phyloP scores from a whole-genome alignment of 2,329 filamentous ascomycete genomes.

The Curvularia lunata region DNA sequence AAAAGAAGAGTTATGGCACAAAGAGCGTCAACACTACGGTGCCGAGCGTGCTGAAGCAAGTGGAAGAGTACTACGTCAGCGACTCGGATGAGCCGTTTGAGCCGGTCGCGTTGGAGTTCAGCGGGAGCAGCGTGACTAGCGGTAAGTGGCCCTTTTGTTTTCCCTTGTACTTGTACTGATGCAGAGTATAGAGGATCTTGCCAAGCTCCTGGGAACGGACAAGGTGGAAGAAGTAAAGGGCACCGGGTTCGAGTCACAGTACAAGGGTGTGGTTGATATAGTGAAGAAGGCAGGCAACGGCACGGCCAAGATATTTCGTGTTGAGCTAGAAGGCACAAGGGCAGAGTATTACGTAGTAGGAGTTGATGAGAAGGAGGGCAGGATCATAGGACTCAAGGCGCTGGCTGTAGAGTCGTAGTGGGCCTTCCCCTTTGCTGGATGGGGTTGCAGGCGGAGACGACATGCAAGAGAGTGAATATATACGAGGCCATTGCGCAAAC shows the following conservation, averaged over 20 bases:
- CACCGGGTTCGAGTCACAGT: conserved; percentile 76
- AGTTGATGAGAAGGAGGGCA: conserved; percentile 62
- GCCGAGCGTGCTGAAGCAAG: conserved; percentile 54
- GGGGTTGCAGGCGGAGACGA: too few species aligned
- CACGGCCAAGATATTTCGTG: conserved; percentile 76
- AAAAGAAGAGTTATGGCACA: conserved; percentile 39
- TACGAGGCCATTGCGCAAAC: conserved; percentile 9
- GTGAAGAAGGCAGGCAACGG: conserved; percentile 70
- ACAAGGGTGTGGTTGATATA: conserved; percentile 71
- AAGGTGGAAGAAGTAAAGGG: conserved; percentile 71
- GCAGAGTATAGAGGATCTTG: conserved; percentile 67
- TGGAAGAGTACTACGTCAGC: conserved; percentile 72
- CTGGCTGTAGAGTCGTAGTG: conserved; percentile 69
- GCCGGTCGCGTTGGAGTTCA: conserved; percentile 71
- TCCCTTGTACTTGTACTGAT: conserved; percentile 13
- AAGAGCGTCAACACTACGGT: conserved; percentile 60
- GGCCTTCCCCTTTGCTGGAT: not conserved
- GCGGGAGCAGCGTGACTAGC: conserved; percentile 62
- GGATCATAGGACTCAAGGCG: conserved; percentile 79
- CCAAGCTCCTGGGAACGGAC: conserved; percentile 66
- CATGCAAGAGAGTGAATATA: too few species aligned
- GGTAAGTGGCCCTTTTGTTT: conserved; percentile 46
- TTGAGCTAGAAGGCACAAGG: conserved; percentile 67
- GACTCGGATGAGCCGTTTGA: conserved; percentile 89
- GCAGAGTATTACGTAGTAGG: conserved; percentile 82